Conservation (phyloP, 257 asterid genomes). For the Nicotiana tabacum region DNA sequence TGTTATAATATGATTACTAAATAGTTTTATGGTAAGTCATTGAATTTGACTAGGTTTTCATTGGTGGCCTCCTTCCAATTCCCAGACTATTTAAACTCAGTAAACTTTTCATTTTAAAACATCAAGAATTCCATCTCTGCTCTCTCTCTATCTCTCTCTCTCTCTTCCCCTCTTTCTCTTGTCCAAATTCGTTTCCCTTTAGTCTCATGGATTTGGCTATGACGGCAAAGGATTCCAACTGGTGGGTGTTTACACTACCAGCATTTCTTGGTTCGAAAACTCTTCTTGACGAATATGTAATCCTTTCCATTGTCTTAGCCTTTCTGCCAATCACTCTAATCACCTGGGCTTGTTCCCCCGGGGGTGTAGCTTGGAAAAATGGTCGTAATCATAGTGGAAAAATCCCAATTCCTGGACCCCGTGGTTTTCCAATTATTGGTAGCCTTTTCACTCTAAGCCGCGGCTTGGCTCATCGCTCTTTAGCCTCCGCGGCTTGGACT, state of each 20-base stretch:
- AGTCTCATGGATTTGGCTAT: background rate
- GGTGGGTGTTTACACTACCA: constrained; percentile 39
- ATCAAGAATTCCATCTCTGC: background rate
- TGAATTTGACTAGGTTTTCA: no score
- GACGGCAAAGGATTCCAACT: constrained; percentile 20
- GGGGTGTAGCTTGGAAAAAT: constrained; percentile 54
- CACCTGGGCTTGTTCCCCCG: constrained; percentile 41
- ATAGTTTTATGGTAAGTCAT: no score
- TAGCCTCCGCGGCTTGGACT: constrained; percentile 38
- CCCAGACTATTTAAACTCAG: no score
- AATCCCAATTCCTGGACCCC: constrained; percentile 42
- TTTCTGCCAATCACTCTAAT: constrained; percentile 22
- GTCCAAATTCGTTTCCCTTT: background rate
- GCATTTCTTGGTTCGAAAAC: constrained; percentile 31
- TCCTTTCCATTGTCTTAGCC: background rate
- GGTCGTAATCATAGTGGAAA: constrained; percentile 27
- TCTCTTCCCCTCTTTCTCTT: background rate
- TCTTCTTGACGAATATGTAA: background rate
- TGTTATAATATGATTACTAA: no score
- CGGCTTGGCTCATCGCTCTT: constrained; percentile 59
- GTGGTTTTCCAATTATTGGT: constrained; percentile 52
- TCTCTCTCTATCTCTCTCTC: no score
- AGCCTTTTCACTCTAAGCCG: constrained; percentile 47
- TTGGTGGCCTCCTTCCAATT: no score
- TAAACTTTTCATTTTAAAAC: no score